Base-by-base conservation (phyloP, 2,329 filamentous ascomycete genomes). In the Aspergillus amoenus region DNA sequence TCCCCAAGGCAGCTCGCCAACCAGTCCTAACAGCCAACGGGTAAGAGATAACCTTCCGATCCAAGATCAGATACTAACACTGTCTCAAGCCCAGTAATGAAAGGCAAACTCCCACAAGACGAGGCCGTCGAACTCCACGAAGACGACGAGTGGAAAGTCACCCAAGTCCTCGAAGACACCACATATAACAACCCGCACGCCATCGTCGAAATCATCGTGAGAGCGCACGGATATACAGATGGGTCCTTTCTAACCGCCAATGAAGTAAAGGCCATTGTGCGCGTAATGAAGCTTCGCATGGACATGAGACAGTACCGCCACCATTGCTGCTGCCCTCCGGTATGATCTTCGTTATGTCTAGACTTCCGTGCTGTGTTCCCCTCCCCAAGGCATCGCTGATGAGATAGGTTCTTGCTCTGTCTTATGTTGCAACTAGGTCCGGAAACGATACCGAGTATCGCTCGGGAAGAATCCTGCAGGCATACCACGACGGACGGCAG, bases 401-500 rank as follows among this genome's bases (percentile, higher is more conserved):
- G 18, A 17, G 15, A 1, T 30, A 60, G 58, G 18, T 60, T 7
- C 51, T 60, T 32, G 37, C 43, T 12, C 11, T 60, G 24, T 60
- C 58, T 2, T 58, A 56, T 27, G 12, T 53, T 8, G 40, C 46
- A 43, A 15, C n/a, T 15, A 51, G 40, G 13, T 5, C 37, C 5
- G 43, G 21, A 21, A 13, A 27, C 8, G 11, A 32, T 9, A 46
- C 17, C 15, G 32, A 52, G 7, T 45, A 42, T 11, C 32, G 37
- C 5, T 30, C 48, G 11, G 55, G 52, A 22, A 42, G 58, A 15
- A 56, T 60, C 32, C 12, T 60, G 7, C 58, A 60, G 30, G 58
- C 52, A 8, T 40, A 60, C 17, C 52, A 60, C 34, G 27, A 45
- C 32, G 52, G 55, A 9, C 30, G 27, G 7, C 40, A 48, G 22